Percentiles rank a stretch among this genome's conserved stretches.
Conservation (phyloP, 2,329 filamentous ascomycete genomes). For the Exophiala phaeomuriformis region DNA sequence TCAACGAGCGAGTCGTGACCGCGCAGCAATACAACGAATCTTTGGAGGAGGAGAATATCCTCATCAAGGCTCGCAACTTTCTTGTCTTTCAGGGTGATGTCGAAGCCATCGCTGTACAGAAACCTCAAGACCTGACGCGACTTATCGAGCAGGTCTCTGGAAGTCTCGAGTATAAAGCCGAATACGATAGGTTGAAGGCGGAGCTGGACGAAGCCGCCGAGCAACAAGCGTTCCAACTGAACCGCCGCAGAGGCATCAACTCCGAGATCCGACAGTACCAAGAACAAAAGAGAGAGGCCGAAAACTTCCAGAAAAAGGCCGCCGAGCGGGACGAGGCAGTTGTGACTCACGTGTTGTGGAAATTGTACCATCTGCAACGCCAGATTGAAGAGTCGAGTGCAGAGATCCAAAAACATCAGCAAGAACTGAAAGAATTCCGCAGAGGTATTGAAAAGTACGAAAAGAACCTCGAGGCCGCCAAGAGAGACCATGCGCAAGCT, state of each 20-base stretch:
- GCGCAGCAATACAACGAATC: constrained; percentile 90
- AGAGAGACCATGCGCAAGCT: constrained; percentile 72
- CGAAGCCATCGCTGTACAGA: constrained; percentile 91
- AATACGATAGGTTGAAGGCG: constrained; percentile 84
- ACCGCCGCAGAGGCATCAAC: constrained; percentile 86
- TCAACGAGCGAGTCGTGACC: constrained; percentile 84
- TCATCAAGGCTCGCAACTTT: constrained; percentile 97
- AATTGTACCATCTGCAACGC: constrained; percentile 88
- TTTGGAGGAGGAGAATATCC: constrained; percentile 85
- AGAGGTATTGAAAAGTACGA: constrained; percentile 83
- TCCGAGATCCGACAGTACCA: constrained; percentile 97
- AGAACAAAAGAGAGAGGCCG: constrained; percentile 91
- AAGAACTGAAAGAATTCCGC: constrained; percentile 86
- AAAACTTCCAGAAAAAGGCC: constrained; percentile 84
- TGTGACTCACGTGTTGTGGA: constrained; percentile 91
- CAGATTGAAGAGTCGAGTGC: constrained; percentile 86
- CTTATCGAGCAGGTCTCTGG: constrained; percentile 97
- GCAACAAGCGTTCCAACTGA: constrained; percentile 79
- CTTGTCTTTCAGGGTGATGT: constrained; percentile 98
- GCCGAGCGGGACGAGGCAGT: constrained; percentile 86
- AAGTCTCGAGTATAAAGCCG: constrained; percentile 85
- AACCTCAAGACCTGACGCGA: constrained; percentile 83
- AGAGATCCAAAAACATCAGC: constrained; percentile 86
- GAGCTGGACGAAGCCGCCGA: constrained; percentile 82
- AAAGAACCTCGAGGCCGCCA: constrained; percentile 68